phyloP scores from a whole-genome alignment of 1,284 basidiomycete species.

The Sanghuangporus sanghuang region DNA sequence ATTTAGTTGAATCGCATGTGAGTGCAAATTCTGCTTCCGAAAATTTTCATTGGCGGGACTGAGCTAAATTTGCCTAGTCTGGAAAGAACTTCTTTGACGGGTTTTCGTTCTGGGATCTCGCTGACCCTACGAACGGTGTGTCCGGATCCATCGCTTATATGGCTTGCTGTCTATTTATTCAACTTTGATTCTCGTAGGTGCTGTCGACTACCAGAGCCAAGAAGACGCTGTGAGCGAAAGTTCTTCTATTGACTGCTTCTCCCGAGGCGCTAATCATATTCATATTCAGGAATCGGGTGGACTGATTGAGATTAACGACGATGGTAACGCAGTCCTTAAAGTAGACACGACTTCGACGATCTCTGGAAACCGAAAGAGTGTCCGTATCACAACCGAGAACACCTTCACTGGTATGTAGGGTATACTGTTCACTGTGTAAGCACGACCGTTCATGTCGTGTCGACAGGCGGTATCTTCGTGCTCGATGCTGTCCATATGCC shows the following conservation, averaged over 20 bases:
- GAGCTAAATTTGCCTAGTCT: constrained; percentile 33
- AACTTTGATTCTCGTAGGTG: constrained; percentile 10
- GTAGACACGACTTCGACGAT: constrained; percentile 78
- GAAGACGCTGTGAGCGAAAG: constrained; percentile 42
- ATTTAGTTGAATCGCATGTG: constrained; percentile 15
- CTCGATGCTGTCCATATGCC: constrained; percentile 90
- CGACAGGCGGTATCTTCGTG: constrained; percentile 61
- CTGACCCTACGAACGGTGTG: constrained; percentile 78
- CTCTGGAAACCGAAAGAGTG: constrained; percentile 58
- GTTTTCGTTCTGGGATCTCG: constrained; percentile 68
- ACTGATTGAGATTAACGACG: constrained; percentile 55
- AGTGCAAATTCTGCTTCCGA: background rate
- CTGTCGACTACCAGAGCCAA: constrained; percentile 47
- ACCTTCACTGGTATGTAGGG: constrained; percentile 38
- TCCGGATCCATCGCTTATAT: constrained; percentile 12
- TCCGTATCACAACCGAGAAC: constrained; percentile 68
- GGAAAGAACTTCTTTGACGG: constrained; percentile 74
- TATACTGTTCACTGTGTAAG: background rate
- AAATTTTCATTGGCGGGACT: background rate
- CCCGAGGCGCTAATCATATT: background rate
- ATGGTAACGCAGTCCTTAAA: constrained; percentile 75
- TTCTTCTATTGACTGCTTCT: constrained; percentile 20
- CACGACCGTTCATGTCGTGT: background rate
- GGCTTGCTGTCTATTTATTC: background rate
- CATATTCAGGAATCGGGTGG: constrained; percentile 39